Evolutionary conservation across 192 early-diverging fungal species (phyloP).

Genomic region (Linnemannia hyalina): DNA sequence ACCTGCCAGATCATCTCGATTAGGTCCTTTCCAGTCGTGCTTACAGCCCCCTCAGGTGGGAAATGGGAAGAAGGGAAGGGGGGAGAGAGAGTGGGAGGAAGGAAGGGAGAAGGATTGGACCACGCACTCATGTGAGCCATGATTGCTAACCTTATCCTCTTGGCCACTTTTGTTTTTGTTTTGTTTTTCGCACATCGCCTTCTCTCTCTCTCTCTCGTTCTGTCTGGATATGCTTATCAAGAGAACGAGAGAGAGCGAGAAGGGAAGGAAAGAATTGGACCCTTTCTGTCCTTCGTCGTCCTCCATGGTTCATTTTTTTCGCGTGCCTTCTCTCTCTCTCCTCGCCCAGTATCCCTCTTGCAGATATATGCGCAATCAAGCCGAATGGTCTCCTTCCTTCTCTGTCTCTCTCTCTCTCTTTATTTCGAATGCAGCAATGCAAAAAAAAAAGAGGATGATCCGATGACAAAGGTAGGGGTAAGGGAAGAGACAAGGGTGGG

Average conservation of each 20-base stretch:
- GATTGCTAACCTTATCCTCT: constrained; percentile 8
- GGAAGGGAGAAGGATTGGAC: not conserved
- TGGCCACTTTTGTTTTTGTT: not conserved
- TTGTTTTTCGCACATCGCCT: not conserved
- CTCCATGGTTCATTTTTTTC: not conserved
- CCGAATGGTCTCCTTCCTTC: not conserved
- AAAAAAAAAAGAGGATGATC: constrained; percentile 8
- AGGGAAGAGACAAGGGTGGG: not conserved
- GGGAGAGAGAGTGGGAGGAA: not conserved
- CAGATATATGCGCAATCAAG: constrained; percentile 1
- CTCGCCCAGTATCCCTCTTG: not conserved
- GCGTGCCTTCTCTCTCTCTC: not conserved
- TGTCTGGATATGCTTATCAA: not conserved
- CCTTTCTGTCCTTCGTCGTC: not conserved
- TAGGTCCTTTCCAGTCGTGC: not conserved
- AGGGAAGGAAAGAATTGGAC: not conserved
- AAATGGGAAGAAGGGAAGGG: not conserved
- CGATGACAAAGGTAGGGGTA: constrained; percentile 2
- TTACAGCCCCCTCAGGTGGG: not conserved
- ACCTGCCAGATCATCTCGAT: not conserved
- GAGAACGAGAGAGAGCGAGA: not conserved
- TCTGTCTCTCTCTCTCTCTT: no score
- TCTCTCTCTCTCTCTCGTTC: not conserved
- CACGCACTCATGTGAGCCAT: constrained; percentile 2
- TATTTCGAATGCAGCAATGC: not conserved